Conservation (phyloP, 1,284 basidiomycete species). For the Leccinum holopus region DNA sequence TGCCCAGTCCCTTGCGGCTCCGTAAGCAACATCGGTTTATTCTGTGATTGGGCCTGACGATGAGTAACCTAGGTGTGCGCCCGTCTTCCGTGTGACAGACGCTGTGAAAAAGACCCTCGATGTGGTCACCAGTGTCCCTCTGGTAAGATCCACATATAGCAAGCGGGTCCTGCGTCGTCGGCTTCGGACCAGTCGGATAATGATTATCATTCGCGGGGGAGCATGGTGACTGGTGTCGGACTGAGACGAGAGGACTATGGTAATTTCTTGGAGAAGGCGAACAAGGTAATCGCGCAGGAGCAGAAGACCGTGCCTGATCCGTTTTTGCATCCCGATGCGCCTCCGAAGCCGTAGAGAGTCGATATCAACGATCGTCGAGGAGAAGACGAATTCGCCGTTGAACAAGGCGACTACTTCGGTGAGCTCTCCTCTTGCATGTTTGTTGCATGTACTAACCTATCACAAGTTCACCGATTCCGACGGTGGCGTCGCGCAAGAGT, state of each 20-base stretch:
- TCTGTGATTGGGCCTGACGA: background rate
- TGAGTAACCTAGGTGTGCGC: slow-evolving; percentile 56
- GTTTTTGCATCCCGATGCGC: slow-evolving; percentile 58
- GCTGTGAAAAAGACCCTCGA: slow-evolving; percentile 45
- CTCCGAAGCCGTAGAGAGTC: slow-evolving; percentile 81
- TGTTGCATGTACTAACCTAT: background rate
- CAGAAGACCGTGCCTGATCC: slow-evolving; percentile 78
- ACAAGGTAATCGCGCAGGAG: slow-evolving; percentile 76
- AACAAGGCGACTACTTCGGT: slow-evolving; percentile 91
- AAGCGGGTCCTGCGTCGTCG: too few species aligned
- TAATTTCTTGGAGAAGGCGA: slow-evolving; percentile 82
- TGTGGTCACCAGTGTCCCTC: slow-evolving; percentile 74
- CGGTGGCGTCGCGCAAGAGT: slow-evolving; percentile 85
- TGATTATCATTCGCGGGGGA: slow-evolving; percentile 41
- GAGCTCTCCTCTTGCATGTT: slow-evolving; percentile 26
- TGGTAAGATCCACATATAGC: slow-evolving; percentile 38
- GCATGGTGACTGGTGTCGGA: slow-evolving; percentile 29
- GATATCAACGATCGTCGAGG: slow-evolving; percentile 85
- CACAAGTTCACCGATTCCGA: slow-evolving; percentile 85
- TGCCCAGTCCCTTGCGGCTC: slow-evolving; percentile 73
- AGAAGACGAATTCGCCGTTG: slow-evolving; percentile 83
- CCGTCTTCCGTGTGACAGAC: slow-evolving; percentile 62
- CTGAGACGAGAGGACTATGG: slow-evolving; percentile 43
- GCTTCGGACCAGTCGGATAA: too few species aligned
- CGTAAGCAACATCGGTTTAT: slow-evolving; percentile 39